Percentiles rank a stretch among this genome's conserved stretches.
Conservation (phyloP, 352 stramenopile genomes). For the Phytophthora pluvialis region DNA sequence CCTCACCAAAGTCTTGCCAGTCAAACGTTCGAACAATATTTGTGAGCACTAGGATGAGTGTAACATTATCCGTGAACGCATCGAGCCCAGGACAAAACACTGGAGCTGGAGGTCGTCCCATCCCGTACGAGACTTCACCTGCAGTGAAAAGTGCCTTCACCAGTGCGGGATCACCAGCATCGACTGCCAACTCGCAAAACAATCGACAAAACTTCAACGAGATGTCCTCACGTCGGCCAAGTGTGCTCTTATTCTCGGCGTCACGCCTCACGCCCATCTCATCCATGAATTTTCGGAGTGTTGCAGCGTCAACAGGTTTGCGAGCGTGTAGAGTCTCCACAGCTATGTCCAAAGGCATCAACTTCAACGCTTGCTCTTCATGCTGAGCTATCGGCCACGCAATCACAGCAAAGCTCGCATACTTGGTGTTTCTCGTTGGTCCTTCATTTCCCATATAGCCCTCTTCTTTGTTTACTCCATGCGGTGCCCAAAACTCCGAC, state of each 20-base stretch:
- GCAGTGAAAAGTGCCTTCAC: constrained; percentile 17
- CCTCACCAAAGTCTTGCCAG: constrained; percentile 15
- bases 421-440: constrained; percentile 16
- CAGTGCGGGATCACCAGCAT: constrained; percentile 16
- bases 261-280: not conserved
- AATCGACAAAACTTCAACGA: constrained; percentile 15
- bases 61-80: not conserved
- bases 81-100: constrained; percentile 4
- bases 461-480: constrained; percentile 13
- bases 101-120: not conserved
- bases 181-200: constrained; percentile 16
- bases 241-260: not conserved
- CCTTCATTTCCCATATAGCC: constrained; percentile 29
- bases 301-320: not conserved
- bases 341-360: constrained; percentile 9
- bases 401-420: constrained; percentile 27
- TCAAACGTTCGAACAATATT: constrained; percentile 3
- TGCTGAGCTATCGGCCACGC: constrained; percentile 17
- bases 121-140: not conserved
- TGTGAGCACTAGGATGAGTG: constrained; percentile 1
- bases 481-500: constrained; percentile 16
- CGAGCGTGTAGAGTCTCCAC: constrained; percentile 3
- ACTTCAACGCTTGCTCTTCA: constrained; percentile 2
- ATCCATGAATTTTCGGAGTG: constrained; percentile 2
- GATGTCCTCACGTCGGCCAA: not conserved